A percentile compares a stretch with the other conserved stretches of the same genome.
phyloP scores from a whole-genome alignment of 2,329 filamentous ascomycete species.

The Elsinoe fawcettii region DNA sequence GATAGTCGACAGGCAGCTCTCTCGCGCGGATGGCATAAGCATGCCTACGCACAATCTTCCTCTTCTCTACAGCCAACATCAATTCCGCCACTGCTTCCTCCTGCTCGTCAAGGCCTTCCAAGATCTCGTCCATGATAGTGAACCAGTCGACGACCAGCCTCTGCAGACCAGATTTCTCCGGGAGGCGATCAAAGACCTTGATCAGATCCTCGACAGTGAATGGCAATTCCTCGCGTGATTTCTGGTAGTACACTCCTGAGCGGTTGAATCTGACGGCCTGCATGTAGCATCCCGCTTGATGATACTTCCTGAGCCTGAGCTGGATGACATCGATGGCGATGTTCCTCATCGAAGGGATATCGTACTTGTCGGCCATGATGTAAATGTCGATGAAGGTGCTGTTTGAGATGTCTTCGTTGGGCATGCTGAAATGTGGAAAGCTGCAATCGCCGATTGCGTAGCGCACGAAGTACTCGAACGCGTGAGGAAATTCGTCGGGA shows the following conservation, averaged over 20 bases:
- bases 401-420: background rate
- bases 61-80: background rate
- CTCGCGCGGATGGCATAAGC: no score
- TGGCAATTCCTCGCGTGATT: background rate
- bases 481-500: background rate
- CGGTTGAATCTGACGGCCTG: no score
- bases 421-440: background rate
- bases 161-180: background rate
- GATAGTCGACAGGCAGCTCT: no score
- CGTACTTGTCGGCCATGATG: constrained; percentile 15
- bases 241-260: no score
- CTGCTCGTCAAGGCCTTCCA: background rate
- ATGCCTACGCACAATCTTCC: background rate
- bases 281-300: background rate
- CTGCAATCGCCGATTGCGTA: background rate
- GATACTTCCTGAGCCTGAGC: background rate
- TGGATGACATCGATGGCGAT: background rate
- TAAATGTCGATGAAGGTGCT: constrained; percentile 2
- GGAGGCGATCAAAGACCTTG: background rate
- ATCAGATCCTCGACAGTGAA: background rate
- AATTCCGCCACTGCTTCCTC: background rate
- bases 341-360: constrained; percentile 1
- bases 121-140: background rate
- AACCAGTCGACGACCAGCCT: background rate
- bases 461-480: background rate